These are phyloP conservation scores for Eremochloa ophiuroides DNA, from an alignment of 176 grass and related monocot genomes.

Conservation along the genomic window DNA sequence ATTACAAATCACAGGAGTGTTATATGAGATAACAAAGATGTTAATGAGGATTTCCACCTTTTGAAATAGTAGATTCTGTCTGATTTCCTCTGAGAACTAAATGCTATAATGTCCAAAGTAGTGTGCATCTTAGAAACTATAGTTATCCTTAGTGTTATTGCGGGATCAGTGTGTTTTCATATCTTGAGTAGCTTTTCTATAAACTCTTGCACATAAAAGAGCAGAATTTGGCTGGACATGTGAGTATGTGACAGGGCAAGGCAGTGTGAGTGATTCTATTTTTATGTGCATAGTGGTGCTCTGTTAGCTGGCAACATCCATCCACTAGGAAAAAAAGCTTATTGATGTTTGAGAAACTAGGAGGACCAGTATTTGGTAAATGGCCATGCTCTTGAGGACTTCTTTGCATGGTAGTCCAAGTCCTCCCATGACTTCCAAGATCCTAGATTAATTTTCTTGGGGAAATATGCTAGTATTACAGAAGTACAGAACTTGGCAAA, in stretches of 20 bases:
- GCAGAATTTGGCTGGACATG: neutral
- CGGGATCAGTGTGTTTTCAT: neutral
- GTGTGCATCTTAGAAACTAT: neutral
- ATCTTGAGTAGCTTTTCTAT: neutral
- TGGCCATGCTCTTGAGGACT: neutral
- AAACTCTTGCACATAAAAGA: neutral
- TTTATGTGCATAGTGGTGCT: neutral
- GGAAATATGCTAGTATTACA: neutral
- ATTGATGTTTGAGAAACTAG: neutral
- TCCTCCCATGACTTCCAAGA: neutral
- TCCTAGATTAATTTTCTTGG: conserved; percentile 14
- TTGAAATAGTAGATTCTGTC: neutral
- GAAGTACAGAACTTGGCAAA: neutral
- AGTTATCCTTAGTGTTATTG: neutral
- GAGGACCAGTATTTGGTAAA: neutral
- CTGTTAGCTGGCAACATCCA: neutral
- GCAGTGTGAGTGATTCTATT: neutral
- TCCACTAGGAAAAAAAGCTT: neutral
- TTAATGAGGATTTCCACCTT: neutral
- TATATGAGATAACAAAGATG: neutral
- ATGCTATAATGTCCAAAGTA: neutral
- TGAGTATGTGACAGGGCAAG: neutral
- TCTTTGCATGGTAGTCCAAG: neutral
- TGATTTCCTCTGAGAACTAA: neutral
- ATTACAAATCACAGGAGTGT: neutral